A percentile compares a stretch with the other conserved stretches of the same genome.
Conservation (phyloP, 805 yeast species). For the Dipodascus geniculatus region DNA sequence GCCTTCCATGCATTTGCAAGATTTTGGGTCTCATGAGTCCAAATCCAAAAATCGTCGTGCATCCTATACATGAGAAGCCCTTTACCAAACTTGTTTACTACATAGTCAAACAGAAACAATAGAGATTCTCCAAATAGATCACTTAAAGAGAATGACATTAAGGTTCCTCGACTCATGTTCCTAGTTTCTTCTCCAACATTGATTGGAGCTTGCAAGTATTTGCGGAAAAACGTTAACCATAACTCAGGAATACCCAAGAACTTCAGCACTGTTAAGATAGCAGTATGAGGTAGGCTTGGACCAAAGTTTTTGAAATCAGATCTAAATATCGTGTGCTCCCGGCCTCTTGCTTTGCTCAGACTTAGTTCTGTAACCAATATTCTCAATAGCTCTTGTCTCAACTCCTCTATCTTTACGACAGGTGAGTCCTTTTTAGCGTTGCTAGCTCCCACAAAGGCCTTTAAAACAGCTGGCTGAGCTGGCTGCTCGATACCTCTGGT, state of each 20-base stretch:
- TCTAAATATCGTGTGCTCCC: background rate
- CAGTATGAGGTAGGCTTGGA: background rate
- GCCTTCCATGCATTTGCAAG: background rate
- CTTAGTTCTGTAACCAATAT: background rate
- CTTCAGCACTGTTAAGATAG: background rate
- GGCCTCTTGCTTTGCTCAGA: background rate
- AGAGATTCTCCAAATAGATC: background rate
- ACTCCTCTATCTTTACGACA: background rate
- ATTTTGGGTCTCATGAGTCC: background rate
- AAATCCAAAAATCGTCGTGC: slow-evolving; percentile 1
- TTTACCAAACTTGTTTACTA: background rate
- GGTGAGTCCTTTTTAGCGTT: no score
- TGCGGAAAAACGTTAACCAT: background rate
- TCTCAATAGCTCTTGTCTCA: background rate
- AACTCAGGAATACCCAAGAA: background rate
- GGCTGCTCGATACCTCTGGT: no score
- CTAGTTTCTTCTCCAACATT: background rate
- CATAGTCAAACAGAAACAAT: background rate
- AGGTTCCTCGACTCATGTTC: background rate
- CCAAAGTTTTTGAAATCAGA: background rate
- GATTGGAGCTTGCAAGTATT: background rate
- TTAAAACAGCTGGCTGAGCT: no score
- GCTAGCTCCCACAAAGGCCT: no score
- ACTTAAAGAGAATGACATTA: background rate
- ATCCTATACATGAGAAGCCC: background rate